Evolutionary conservation across 495 filamentous ascomycete genomes (phyloP).

Genomic region (Penicillium ucsense): DNA sequence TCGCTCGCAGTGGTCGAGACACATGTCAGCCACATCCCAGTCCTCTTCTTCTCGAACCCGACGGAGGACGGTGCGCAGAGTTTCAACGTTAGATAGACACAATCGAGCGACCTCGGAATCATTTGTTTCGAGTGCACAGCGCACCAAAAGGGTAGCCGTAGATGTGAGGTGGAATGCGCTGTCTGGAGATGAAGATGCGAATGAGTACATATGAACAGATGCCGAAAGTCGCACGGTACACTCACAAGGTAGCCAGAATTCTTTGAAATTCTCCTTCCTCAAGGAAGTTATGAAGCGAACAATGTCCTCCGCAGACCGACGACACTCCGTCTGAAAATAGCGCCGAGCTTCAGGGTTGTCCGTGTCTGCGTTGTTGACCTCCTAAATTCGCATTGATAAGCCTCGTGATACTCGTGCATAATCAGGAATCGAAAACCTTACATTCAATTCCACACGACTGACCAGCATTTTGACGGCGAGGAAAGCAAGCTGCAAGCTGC

Average conservation of each 20-base stretch:
- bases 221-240: background rate
- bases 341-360: constrained; percentile 36
- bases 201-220: background rate
- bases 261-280: constrained; percentile 33
- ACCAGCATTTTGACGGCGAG: constrained; percentile 45
- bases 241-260: constrained; percentile 42
- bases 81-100: constrained; percentile 35
- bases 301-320: constrained; percentile 41
- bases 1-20: constrained; percentile 42
- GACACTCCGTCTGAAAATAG: constrained; percentile 41
- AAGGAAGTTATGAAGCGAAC: constrained; percentile 42
- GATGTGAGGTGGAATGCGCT: constrained; percentile 42
- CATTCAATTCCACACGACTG: constrained; percentile 40
- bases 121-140: constrained; percentile 38
- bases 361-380: constrained; percentile 35
- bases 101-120: constrained; percentile 30
- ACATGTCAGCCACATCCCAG: constrained; percentile 47
- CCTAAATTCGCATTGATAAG: constrained; percentile 10
- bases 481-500: constrained; percentile 42
- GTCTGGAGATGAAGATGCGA: constrained; percentile 22
- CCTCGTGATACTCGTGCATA: background rate
- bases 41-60: constrained; percentile 43
- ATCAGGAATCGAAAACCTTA: constrained; percentile 10
- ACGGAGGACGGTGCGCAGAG: constrained; percentile 33
- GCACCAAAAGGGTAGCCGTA: constrained; percentile 38